Evolutionary conservation across 352 stramenopile genomes (phyloP), one percentile per base, ranked within the genome.

Genomic region (Globisporangium paddicum): DNA sequence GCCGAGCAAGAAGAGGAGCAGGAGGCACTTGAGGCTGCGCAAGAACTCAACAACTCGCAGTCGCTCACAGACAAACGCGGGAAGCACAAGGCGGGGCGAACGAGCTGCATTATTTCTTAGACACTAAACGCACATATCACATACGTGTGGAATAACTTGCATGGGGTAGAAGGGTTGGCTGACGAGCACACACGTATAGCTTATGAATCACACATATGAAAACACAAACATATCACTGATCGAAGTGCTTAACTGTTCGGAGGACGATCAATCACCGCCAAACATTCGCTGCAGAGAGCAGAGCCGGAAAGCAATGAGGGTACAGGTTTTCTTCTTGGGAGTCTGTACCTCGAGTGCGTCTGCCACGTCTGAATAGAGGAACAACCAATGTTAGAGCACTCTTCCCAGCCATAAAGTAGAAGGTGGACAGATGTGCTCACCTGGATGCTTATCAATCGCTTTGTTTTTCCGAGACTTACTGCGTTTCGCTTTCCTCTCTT

Each of bases 231-330:
- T 21, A 37, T 23, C 9, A 34, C 19, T 5, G 13, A 9, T 26
- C 37, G 28, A 32, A 32, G 28, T 14, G 13, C 14, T 50, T 21
- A 14, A 48, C 14, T 46, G 30, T 11, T n/a, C 16, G 6, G 9
- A 25, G 35, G 35, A 44, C 38, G 16, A 21, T 38, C 23, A 53
- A 55, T 60, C 47, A n/a, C 52, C 58, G 10, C 62, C 67, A 45
- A 85, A 85, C 73, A 87, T 82, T 21, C 75, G 70, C 55, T 85
- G 77, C 10, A 87, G 64, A 8, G 66, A 54, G 45, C 72, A 81
- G 10, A 77, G 51, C 19, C 64, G 49, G 64, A 44, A 53, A 19
- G 34, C 13, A 2, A 59, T 32, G 9, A 55, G 28, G 21, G 53
- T 41, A 23, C 25, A 23, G 8, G 42, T 3, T 23, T 10, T 21